Evolutionary conservation across 148 eudicot species (phyloP).

Genomic region (Mesembryanthemum crystallinum): DNA sequence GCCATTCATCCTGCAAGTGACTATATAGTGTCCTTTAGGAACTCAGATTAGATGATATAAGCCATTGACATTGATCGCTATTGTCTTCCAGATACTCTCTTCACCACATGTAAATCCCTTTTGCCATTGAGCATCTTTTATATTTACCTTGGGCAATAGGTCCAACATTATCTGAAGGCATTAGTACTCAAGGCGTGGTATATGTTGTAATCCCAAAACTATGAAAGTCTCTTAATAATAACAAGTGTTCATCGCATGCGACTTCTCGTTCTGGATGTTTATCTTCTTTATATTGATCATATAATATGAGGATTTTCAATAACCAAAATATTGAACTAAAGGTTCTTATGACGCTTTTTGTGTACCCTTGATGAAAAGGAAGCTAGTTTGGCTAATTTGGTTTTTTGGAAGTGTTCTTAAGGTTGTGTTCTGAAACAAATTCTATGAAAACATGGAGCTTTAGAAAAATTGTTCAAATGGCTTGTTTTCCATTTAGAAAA

Average conservation of each 20-base stretch:
- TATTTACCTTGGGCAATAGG: neutral
- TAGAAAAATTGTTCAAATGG: too few species aligned
- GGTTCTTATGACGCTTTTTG: too few species aligned
- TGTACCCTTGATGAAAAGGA: too few species aligned
- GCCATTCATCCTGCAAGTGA: neutral
- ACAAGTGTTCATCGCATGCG: neutral
- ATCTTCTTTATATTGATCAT: too few species aligned
- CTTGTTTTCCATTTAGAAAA: too few species aligned
- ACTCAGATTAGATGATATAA: neutral
- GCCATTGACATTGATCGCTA: neutral
- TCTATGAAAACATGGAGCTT: too few species aligned
- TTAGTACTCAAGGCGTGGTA: neutral
- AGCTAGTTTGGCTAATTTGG: too few species aligned
- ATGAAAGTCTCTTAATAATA: neutral
- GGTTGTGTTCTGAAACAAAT: too few species aligned
- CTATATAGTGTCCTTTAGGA: neutral
- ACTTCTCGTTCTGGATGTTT: too few species aligned
- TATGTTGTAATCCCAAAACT: neutral
- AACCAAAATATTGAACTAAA: too few species aligned
- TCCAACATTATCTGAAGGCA: neutral
- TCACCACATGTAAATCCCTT: neutral
- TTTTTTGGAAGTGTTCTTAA: too few species aligned
- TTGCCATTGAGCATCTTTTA: slow-evolving; percentile 3
- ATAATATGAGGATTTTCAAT: too few species aligned
- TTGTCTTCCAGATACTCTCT: neutral